These are phyloP conservation scores for Coelastrella sp. DNA, from an alignment of 139 green algal species.

Conservation along the genomic window DNA sequence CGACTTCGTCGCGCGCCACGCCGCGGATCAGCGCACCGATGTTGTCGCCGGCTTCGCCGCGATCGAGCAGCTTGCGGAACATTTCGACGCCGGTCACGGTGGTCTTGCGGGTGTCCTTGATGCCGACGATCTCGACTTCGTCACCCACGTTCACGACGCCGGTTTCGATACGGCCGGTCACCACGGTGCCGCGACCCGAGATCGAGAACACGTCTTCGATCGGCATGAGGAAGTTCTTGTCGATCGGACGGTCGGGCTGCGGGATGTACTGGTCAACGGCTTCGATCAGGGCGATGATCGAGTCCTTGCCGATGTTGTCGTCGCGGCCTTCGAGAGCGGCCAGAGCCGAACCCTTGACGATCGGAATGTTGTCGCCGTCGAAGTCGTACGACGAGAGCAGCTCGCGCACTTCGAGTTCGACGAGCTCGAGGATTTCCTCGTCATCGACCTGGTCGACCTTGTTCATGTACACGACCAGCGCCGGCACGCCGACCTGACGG, in stretches of 20 bases:
- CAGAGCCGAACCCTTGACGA: slow-evolving; percentile 88
- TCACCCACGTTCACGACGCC: too few species aligned
- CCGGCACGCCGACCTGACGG: slow-evolving; percentile 94
- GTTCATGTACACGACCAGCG: slow-evolving; percentile 98
- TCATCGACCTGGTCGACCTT: slow-evolving; percentile 98
- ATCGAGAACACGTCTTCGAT: slow-evolving; percentile 98
- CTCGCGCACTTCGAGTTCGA: slow-evolving; percentile 99
- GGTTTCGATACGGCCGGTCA: too few species aligned
- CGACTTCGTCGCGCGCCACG: too few species aligned
- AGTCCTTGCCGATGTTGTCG: not conserved
- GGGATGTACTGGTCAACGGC: slow-evolving; percentile 4
- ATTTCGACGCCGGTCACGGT: too few species aligned
- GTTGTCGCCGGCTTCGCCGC: too few species aligned
- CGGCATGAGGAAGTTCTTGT: slow-evolving; percentile 95
- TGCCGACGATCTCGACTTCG: too few species aligned
- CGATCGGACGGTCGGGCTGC: slow-evolving; percentile 41
- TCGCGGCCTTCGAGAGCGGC: slow-evolving; percentile 91
- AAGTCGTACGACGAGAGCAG: slow-evolving; percentile 99
- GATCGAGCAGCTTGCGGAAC: too few species aligned
- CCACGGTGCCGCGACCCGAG: too few species aligned
- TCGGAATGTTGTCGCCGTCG: slow-evolving; percentile 91
- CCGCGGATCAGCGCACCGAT: too few species aligned
- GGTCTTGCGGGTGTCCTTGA: too few species aligned
- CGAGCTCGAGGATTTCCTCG: slow-evolving; percentile 96
- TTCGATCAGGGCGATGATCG: not conserved